A percentile compares a stretch with the other conserved stretches of the same genome.
phyloP scores from a whole-genome alignment of 2,329 filamentous ascomycete genomes.

The Cephalotrichum gorgonifer region DNA sequence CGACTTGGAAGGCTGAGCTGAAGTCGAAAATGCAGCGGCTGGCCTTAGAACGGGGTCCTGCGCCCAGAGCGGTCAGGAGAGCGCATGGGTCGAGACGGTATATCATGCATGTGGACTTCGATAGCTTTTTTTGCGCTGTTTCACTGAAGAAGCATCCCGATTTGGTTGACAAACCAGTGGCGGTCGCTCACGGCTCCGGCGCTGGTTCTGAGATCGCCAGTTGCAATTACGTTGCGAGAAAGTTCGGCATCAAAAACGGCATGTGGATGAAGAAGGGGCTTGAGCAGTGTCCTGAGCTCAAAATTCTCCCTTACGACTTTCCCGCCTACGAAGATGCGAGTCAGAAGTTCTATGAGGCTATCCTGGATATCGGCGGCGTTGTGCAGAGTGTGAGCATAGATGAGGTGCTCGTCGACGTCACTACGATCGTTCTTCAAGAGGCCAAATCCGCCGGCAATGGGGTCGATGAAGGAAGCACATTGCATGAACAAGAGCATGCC shows the following conservation, averaged over 20 bases:
- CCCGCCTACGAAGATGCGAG: slow-evolving; percentile 90
- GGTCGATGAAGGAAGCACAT: slow-evolving; percentile 57
- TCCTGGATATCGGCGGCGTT: slow-evolving; percentile 67
- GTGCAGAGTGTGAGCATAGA: slow-evolving; percentile 97
- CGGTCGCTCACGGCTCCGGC: slow-evolving; percentile 79
- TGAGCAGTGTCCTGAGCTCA: slow-evolving; percentile 73
- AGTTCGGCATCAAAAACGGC: slow-evolving; percentile 85
- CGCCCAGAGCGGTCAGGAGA: slow-evolving; percentile 34
- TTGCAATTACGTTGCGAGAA: slow-evolving; percentile 87
- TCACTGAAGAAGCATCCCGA: slow-evolving; percentile 71
- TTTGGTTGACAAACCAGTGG: slow-evolving; percentile 67
- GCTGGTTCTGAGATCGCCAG: slow-evolving; percentile 90
- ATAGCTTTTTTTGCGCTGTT: slow-evolving; percentile 95
- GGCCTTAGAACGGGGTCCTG: slow-evolving; percentile 54
- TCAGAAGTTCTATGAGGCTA: slow-evolving; percentile 73
- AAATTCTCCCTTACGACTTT: slow-evolving; percentile 93
- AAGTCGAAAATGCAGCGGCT: slow-evolving; percentile 81
- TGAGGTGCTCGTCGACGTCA: slow-evolving; percentile 83
- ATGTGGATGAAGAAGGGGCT: slow-evolving; percentile 98
- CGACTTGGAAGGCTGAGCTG: slow-evolving; percentile 90
- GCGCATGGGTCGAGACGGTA: slow-evolving; percentile 62
- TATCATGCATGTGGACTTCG: slow-evolving; percentile 92
- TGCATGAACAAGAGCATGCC: slow-evolving; percentile 69
- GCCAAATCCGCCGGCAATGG: slow-evolving; percentile 55
- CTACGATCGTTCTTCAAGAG: slow-evolving; percentile 53